These are phyloP conservation scores for Notholithocarpus densiflorus DNA, from an alignment of 306 rosid genomes.

Conservation along the genomic window DNA sequence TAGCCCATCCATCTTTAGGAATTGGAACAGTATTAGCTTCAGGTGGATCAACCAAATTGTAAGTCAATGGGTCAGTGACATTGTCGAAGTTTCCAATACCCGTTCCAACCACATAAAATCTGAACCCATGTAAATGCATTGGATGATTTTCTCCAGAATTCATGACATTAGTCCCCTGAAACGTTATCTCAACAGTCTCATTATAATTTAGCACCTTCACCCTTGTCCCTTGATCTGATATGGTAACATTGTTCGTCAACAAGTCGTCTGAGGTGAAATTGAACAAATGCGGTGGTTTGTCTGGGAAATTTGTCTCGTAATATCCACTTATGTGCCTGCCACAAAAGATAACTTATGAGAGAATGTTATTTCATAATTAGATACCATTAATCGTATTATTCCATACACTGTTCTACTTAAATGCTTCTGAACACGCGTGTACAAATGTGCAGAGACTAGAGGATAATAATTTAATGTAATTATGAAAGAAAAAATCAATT, in stretches of 20 bases:
- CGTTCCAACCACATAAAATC: conserved; percentile 35
- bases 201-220: conserved; percentile 41
- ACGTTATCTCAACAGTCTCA: conserved; percentile 35
- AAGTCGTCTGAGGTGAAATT: conserved; percentile 29
- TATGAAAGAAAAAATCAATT: no score
- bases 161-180: conserved; percentile 43
- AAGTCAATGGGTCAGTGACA: conserved; percentile 14
- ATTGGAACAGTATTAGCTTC: conserved; percentile 24
- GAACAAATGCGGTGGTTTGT: conserved; percentile 32
- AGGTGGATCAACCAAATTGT: conserved; percentile 38
- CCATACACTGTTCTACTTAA: neutral
- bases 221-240: conserved; percentile 30
- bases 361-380: neutral
- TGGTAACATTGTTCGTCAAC: conserved; percentile 21
- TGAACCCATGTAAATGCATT: conserved; percentile 27
- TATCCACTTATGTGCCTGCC: neutral
- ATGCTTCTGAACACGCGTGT: no score
- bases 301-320: conserved; percentile 28
- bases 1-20: conserved; percentile 37
- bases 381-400: neutral
- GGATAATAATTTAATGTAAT: no score
- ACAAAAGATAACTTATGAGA: neutral
- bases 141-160: conserved; percentile 33
- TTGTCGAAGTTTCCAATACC: conserved; percentile 30
- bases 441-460: no score